A percentile compares a stretch with the other conserved stretches of the same genome.
phyloP scores from a whole-genome alignment of 495 filamentous ascomycete species.

The Xylaria curta region DNA sequence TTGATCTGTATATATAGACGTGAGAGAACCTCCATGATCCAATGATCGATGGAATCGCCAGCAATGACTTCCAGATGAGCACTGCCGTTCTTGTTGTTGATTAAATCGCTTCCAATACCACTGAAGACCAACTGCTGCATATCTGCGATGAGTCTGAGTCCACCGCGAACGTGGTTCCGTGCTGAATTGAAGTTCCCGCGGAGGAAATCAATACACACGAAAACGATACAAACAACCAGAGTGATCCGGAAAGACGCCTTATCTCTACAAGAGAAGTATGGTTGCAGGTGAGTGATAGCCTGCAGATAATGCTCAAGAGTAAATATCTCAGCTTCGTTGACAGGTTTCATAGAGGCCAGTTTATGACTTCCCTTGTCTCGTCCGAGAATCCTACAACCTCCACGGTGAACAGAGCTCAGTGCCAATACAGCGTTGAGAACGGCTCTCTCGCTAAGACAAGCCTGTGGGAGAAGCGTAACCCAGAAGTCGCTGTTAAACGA shows the following conservation, averaged over 20 bases:
- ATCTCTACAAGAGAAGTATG: not conserved
- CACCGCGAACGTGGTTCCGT: not conserved
- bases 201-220: not conserved
- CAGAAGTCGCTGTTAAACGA: constrained; percentile 3
- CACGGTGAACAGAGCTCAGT: not conserved
- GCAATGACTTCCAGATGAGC: not conserved
- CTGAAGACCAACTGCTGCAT: not conserved
- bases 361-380: not conserved
- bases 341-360: not conserved
- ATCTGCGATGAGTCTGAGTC: not conserved
- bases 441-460: not conserved
- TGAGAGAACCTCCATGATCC: not conserved
- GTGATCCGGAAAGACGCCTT: not conserved
- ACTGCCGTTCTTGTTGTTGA: not conserved
- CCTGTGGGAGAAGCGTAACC: not conserved
- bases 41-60: not conserved
- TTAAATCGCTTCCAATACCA: not conserved
- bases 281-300: constrained; percentile 1
- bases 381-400: not conserved
- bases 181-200: not conserved
- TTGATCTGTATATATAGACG: constrained; percentile 2
- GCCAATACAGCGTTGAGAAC: constrained; percentile 3
- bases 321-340: not conserved
- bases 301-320: not conserved
- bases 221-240: constrained; percentile 2